phyloP scores from a whole-genome alignment of 2,329 filamentous ascomycete genomes.

The Aspergillus vadensis region DNA sequence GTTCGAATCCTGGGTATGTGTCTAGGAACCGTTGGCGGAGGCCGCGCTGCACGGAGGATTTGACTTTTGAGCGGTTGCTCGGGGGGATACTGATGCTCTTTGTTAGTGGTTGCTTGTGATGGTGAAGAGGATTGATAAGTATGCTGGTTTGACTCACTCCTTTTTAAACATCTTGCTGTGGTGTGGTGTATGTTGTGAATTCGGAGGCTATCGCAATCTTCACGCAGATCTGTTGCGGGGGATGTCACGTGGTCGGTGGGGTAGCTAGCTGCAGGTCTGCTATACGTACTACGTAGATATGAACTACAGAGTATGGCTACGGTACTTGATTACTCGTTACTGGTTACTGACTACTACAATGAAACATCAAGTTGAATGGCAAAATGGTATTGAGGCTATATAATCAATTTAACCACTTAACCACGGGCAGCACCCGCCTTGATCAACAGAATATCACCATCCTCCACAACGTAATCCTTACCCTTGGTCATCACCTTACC shows the following conservation, averaged over 20 bases:
- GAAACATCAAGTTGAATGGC: not conserved
- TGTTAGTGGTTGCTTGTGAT: too few relatives aligned
- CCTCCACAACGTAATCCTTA: conserved; percentile 76
- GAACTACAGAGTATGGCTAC: too few relatives aligned
- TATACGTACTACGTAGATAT: not conserved
- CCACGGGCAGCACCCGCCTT: conserved; percentile 63
- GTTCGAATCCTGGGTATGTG: conserved; percentile 81
- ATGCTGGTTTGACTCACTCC: conserved; percentile 61
- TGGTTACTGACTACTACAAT: not conserved
- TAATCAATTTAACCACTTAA: conserved; percentile 29
- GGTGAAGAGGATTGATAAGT: too few relatives aligned
- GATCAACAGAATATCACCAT: conserved; percentile 72
- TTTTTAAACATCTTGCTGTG: conserved; percentile 78
- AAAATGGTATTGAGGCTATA: not conserved
- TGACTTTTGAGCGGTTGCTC: conserved; percentile 90
- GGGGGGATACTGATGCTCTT: conserved; percentile 63
- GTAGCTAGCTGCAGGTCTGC: not conserved
- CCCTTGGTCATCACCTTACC: conserved; percentile 99
- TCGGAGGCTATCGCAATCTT: conserved; percentile 5
- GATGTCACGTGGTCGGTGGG: conserved; percentile 18
- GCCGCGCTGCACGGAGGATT: conserved; percentile 87
- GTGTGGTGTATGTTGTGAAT: conserved; percentile 5
- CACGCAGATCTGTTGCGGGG: conserved; percentile 15
- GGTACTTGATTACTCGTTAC: too few relatives aligned
- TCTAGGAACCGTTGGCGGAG: conserved; percentile 80